A percentile compares a stretch with the other conserved stretches of the same genome.
phyloP scores from a whole-genome alignment of 257 asterid species.

The Fraxinus pennsylvanica region DNA sequence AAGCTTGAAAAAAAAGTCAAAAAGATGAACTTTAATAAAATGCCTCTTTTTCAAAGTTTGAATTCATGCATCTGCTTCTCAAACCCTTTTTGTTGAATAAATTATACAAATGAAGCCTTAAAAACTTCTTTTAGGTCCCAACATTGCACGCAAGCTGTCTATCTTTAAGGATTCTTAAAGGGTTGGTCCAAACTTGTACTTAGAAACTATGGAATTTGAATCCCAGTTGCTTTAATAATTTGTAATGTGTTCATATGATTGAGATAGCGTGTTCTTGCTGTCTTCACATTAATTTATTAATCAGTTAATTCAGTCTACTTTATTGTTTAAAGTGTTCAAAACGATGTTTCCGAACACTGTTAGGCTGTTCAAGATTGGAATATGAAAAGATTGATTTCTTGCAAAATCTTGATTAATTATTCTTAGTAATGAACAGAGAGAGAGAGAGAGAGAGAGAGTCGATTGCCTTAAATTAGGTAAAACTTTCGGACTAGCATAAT shows the following conservation, averaged over 20 bases:
- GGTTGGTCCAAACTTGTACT: slow-evolving; percentile 33
- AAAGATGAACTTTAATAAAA: neutral
- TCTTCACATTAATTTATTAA: slow-evolving; percentile 24
- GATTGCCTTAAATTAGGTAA: neutral
- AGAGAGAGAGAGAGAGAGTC: neutral
- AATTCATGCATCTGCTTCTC: neutral
- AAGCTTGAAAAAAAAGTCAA: slow-evolving; percentile 14
- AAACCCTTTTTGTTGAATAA: neutral
- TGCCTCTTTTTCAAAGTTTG: neutral
- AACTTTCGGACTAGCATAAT: neutral
- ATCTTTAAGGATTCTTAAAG: slow-evolving; percentile 39
- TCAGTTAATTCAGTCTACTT: neutral
- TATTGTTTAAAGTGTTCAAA: neutral
- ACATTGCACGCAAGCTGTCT: slow-evolving; percentile 48
- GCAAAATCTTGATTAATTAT: slow-evolving; percentile 1
- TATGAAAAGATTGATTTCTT: neutral
- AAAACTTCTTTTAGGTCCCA: slow-evolving; percentile 26
- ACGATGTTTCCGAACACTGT: neutral
- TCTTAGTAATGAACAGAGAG: neutral
- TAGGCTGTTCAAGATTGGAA: slow-evolving; percentile 10
- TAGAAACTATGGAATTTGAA: slow-evolving; percentile 31
- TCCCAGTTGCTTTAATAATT: slow-evolving; percentile 28
- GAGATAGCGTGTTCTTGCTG: slow-evolving; percentile 25
- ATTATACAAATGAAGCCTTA: slow-evolving; percentile 11
- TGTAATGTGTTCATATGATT: neutral